These are phyloP conservation scores for Saccharomyces cerevisiae DNA, from an alignment of 805 yeast genomes.

Conservation along the genomic window DNA sequence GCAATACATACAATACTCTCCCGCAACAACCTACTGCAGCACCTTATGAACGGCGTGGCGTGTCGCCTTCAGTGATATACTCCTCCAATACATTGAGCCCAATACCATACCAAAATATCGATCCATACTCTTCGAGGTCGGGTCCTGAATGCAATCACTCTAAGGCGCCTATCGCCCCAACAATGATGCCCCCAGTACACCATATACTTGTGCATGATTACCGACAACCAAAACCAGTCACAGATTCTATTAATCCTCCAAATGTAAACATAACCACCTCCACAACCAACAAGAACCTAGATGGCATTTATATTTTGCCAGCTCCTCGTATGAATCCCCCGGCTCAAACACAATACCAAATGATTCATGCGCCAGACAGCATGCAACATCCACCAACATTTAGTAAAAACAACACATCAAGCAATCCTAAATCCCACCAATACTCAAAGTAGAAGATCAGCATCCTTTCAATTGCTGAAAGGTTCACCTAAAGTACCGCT, in stretches of 20 bases:
- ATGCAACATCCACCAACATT: not conserved
- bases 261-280: not conserved
- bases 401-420: not conserved
- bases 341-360: not conserved
- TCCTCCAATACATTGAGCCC: not conserved
- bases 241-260: not conserved
- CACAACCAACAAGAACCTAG: not conserved
- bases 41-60: not conserved
- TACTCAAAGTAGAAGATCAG: not conserved
- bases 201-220: not conserved
- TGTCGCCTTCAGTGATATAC: not conserved
- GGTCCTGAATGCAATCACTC: not conserved
- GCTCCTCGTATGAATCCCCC: not conserved
- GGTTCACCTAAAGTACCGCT: not conserved
- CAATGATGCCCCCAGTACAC: not conserved
- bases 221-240: not conserved
- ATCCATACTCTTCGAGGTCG: not conserved
- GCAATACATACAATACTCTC: not conserved
- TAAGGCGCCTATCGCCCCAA: not conserved
- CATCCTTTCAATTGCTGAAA: not conserved
- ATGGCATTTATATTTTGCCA: not conserved
- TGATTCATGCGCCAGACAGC: not conserved
- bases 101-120: not conserved
- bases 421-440: not conserved
- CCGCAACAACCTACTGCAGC: not conserved